These are phyloP conservation scores for Ceratobasidium sp. DNA, from an alignment of 1,284 basidiomycete genomes.

Conservation along the genomic window DNA sequence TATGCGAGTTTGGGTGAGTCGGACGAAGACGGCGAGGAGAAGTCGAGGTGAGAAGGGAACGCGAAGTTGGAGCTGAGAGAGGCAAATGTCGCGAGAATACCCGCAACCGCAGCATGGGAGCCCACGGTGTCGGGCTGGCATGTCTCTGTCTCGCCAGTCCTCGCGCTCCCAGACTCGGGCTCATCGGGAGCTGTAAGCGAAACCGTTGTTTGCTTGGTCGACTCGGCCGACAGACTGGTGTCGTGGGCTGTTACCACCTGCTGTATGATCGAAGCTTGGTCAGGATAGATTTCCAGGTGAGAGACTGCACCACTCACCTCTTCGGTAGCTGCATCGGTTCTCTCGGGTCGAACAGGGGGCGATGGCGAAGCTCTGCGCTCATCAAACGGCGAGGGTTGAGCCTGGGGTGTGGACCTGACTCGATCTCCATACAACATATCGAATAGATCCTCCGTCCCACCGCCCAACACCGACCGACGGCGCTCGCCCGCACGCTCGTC, in stretches of 20 bases:
- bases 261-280: background rate
- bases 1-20: slow-evolving; percentile 59
- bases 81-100: slow-evolving; percentile 42
- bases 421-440: slow-evolving; percentile 9
- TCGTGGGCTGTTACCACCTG: background rate
- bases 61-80: slow-evolving; percentile 42
- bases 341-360: background rate
- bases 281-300: background rate
- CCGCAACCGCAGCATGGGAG: slow-evolving; percentile 39
- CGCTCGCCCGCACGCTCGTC: background rate
- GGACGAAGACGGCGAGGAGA: slow-evolving; percentile 15
- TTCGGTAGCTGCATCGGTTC: background rate
- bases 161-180: background rate
- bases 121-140: background rate
- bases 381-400: background rate
- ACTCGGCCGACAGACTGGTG: background rate
- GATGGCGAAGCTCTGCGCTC: background rate
- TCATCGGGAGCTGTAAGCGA: background rate
- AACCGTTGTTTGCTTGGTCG: too few relatives aligned
- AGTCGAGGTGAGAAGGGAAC: slow-evolving; percentile 48
- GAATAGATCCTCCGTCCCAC: background rate
- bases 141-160: background rate
- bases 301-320: background rate
- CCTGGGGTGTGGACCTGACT: background rate
- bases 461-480: background rate